phyloP scores from a whole-genome alignment of 2,329 filamentous ascomycete genomes.

The Epichloe sp. region DNA sequence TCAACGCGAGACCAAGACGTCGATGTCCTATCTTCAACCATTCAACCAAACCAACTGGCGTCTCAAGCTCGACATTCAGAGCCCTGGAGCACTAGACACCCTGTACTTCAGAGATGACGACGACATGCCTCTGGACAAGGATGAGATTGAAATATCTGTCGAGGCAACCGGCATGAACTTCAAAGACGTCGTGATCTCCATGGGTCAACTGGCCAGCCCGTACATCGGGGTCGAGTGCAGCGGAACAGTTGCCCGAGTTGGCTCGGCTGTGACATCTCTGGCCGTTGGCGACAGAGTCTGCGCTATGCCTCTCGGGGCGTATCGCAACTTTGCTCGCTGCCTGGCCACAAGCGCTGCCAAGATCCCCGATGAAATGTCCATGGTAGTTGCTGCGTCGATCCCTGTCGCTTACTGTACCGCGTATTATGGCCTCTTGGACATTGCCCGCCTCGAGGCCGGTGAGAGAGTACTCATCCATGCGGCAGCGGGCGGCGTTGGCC shows the following conservation, averaged over 20 bases:
- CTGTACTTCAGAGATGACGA: slow-evolving; percentile 26
- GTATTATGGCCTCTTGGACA: slow-evolving; percentile 24
- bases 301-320: slow-evolving; percentile 21
- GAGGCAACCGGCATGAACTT: slow-evolving; percentile 32
- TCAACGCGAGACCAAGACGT: slow-evolving; percentile 13
- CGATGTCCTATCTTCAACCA: slow-evolving; percentile 16
- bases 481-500: slow-evolving; percentile 25
- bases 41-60: slow-evolving; percentile 25
- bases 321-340: slow-evolving; percentile 21
- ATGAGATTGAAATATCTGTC: slow-evolving; percentile 31
- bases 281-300: slow-evolving; percentile 65
- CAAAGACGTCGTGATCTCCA: slow-evolving; percentile 31
- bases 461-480: slow-evolving; percentile 28
- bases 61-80: slow-evolving; percentile 25
- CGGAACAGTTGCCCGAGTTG: slow-evolving; percentile 33
- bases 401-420: slow-evolving; percentile 29
- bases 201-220: slow-evolving; percentile 22
- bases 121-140: slow-evolving; percentile 15
- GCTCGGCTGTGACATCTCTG: slow-evolving; percentile 46
- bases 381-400: slow-evolving; percentile 25
- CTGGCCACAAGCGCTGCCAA: slow-evolving; percentile 20
- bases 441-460: slow-evolving; percentile 23
- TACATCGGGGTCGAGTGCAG: slow-evolving; percentile 28
- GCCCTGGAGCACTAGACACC: slow-evolving; percentile 24
- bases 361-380: slow-evolving; percentile 24